These are phyloP conservation scores for Trapa bicornis DNA, from an alignment of 345 rosid genomes.

Conservation along the genomic window DNA sequence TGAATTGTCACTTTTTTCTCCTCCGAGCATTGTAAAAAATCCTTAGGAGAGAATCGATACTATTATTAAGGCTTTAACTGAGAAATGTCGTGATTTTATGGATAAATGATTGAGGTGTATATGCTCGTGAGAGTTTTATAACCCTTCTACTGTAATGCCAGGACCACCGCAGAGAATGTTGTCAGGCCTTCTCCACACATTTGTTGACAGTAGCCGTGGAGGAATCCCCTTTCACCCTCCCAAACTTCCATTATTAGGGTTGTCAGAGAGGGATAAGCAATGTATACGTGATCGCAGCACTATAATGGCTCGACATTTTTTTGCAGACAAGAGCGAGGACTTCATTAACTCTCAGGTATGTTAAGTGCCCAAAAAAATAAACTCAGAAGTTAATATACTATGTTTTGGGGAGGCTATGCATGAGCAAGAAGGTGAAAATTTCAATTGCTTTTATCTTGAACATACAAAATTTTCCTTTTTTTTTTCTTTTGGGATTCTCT, in stretches of 20 bases:
- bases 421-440: neutral
- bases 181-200: constrained; percentile 77
- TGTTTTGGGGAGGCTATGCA: neutral
- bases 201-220: constrained; percentile 81
- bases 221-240: constrained; percentile 80
- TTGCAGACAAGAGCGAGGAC: constrained; percentile 81
- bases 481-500: neutral
- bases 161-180: constrained; percentile 93
- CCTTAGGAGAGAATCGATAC: no score
- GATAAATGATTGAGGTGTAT: neutral
- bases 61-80: neutral
- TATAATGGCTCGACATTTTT: constrained; percentile 94
- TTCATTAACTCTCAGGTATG: constrained; percentile 85
- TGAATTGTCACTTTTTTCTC: neutral
- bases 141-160: constrained; percentile 20
- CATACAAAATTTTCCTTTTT: neutral
- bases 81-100: neutral
- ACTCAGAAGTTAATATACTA: neutral
- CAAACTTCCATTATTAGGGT: constrained; percentile 67
- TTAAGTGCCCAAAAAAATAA: neutral
- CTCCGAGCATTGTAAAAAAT: neutral
- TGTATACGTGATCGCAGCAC: constrained; percentile 99
- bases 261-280: constrained; percentile 84
- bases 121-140: neutral
- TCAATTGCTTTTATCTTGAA: neutral